Evolutionary conservation across 805 yeast genomes (phyloP), one percentile per base, ranked within the genome.

Genomic region (Sugiyamaella smithiae): DNA sequence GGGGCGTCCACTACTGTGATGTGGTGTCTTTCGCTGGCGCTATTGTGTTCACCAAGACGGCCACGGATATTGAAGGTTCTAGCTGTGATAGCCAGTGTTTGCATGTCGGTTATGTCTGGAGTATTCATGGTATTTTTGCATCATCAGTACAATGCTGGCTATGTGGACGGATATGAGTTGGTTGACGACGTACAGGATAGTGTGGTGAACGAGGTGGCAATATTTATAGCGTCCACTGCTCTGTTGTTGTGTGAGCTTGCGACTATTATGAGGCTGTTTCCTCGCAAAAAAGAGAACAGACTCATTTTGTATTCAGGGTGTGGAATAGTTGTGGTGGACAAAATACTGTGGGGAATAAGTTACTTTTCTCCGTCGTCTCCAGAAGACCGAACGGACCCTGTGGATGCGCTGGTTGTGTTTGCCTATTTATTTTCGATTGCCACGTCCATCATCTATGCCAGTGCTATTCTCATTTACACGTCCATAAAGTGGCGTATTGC

Each of bases 371-470:
- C 51, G 9, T 19, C 35, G 16, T 42, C 48, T 11, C 49, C 46
- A 5, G 46, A 45, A 8, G 46, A 56, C 12, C 24, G 55, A 9
- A 42, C 46, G 24, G 48, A 43, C 22, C 20, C 59, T 2, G 43
- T 36, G 19, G 62, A 58, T 42, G 57, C 58, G 6, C 20, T 54
- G 11, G 45, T 51, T 2, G 61, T 58, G 23, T 47, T 55, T 24
- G 49, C 57, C 5, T 58, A 58, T 50, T 51, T 58, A 19, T 54
- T 58, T 45, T 49, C 51, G 3, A 51, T 58, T n/a, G 60, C 59
- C 3, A 50, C 50, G 2, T 40, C 57, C 7, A 50, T 57, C 14
- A 26, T 58, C 9, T 58, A 49, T 29, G 54, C 53, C 4, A 35
- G 50, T 16, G 54, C 59, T 31, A 46, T 57, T 29, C 23, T 50